Percentiles rank a stretch among this genome's conserved stretches.
phyloP scores from a whole-genome alignment of 2,329 filamentous ascomycete species.

The Curvularia sp. region DNA sequence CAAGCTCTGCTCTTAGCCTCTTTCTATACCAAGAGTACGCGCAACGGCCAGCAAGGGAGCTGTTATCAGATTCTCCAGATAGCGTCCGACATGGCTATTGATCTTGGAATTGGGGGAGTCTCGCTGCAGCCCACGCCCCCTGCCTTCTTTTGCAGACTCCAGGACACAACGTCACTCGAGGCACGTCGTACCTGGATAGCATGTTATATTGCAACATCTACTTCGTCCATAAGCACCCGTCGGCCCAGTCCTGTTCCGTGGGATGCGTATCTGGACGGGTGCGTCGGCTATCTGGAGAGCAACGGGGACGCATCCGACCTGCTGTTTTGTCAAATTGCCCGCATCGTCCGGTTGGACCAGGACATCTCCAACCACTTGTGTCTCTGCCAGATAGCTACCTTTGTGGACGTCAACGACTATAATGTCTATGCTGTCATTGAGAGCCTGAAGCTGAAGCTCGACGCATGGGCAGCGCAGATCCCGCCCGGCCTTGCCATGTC shows the following conservation, averaged over 20 bases:
- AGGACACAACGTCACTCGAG: constrained; percentile 30
- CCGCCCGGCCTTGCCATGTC: constrained; percentile 29
- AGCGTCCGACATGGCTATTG: constrained; percentile 41
- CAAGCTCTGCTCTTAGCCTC: constrained; percentile 36
- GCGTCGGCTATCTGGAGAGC: constrained; percentile 28
- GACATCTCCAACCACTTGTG: constrained; percentile 31
- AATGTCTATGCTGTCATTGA: constrained; percentile 28
- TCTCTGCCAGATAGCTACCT: constrained; percentile 30
- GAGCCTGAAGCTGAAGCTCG: constrained; percentile 27
- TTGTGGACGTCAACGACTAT: constrained; percentile 33
- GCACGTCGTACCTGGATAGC: constrained; percentile 43
- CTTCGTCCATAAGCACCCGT: constrained; percentile 30
- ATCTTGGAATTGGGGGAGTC: constrained; percentile 37
- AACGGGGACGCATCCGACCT: constrained; percentile 28
- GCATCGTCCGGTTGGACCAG: constrained; percentile 29
- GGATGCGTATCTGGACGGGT: constrained; percentile 34
- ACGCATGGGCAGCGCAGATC: constrained; percentile 35
- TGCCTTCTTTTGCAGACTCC: constrained; percentile 33
- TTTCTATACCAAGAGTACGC: constrained; percentile 35
- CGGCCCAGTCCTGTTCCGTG: constrained; percentile 34
- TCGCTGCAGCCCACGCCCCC: constrained; percentile 33
- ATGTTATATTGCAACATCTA: constrained; percentile 34
- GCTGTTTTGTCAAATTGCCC: constrained; percentile 38
- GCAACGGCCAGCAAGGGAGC: constrained; percentile 29
- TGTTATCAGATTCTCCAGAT: constrained; percentile 38